Evolutionary conservation across 2,329 filamentous ascomycete species (phyloP), one percentile per base, ranked within the genome.

Genomic region (Pochonia chlamydosporia): DNA sequence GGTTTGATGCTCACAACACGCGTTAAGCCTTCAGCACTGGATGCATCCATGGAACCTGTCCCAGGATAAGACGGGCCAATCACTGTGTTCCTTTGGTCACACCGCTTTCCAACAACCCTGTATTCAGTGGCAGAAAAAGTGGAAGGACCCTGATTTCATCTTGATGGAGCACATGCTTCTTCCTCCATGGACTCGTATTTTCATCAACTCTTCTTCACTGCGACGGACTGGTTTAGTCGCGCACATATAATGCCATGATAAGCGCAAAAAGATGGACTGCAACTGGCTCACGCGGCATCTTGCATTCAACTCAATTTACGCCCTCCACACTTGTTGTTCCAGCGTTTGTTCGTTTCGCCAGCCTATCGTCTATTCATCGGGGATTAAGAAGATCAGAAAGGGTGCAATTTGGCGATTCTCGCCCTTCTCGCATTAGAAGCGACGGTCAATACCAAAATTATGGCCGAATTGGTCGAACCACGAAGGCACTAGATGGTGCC

Each of bases 311-410:
- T 6, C 31, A 31, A 25, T 25, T 33, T 13, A 30, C 5, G 23
- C 24, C 20, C 13, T 14, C 37, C 14, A 25, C 24, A 10, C 20
- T 10, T 16, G 11, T 21, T 18, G 5, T 11, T 16, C 36, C 42
- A 5, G 16, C 13, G 13, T n/a, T 51, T 14, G 52, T 55, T 35
- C 65, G 64, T 36, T 26, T 56, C 20, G 58, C 64, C 24, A 65
- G 60, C 36, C 73, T 88, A 50, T 85, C 84, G 9, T 85, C 84
- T 37, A 89, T 90, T 58, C 78, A 82, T 54, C 73, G 76, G 40
- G 85, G 85, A 13, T 71, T 89, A 46, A 79, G 82, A 39, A 58
- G 69, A 62, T 64, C 78, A 54, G 54, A 73, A 58, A 56, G 62
- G 51, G 62, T 54, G 33, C 58, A 62, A 40, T 56, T 54, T 49